A percentile compares a stretch with the other conserved stretches of the same genome.
Evolutionary conservation across 352 stramenopile species (phyloP).

Genomic region (Plasmopara viticola): DNA sequence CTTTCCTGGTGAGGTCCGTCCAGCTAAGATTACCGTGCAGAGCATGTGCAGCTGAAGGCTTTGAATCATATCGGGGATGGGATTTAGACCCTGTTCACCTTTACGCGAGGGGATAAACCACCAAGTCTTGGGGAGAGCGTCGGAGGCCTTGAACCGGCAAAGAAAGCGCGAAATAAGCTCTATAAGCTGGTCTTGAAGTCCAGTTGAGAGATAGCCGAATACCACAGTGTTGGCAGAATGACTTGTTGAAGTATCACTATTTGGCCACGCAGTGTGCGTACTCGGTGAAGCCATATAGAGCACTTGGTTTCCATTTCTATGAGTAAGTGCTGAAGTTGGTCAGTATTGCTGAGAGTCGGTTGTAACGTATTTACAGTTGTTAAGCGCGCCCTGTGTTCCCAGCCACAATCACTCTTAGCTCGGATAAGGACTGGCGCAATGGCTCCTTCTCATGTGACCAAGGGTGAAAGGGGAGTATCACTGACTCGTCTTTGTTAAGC

Average conservation of each 20-base stretch:
- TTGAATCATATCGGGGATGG: not conserved
- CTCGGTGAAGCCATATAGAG: not conserved
- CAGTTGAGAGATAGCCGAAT: not conserved
- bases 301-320: not conserved
- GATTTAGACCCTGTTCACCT: not conserved
- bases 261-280: not conserved
- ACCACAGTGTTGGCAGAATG: not conserved
- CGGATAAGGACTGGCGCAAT: no score
- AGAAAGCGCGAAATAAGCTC: not conserved
- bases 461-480: no score
- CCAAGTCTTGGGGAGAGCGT: not conserved
- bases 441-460: no score
- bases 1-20: not conserved
- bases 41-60: not conserved
- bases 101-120: not conserved
- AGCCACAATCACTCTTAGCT: no score
- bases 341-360: not conserved
- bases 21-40: not conserved
- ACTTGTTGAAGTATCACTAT: not conserved
- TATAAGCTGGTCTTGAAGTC: constrained; percentile 1
- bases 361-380: not conserved
- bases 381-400: not conserved
- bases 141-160: not conserved
- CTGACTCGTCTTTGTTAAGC: no score
- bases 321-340: not conserved